Percentiles rank a stretch among this genome's conserved stretches.
Evolutionary conservation across 1,139 yeast species (phyloP).

Genomic region (Starmera stellimalicola): DNA sequence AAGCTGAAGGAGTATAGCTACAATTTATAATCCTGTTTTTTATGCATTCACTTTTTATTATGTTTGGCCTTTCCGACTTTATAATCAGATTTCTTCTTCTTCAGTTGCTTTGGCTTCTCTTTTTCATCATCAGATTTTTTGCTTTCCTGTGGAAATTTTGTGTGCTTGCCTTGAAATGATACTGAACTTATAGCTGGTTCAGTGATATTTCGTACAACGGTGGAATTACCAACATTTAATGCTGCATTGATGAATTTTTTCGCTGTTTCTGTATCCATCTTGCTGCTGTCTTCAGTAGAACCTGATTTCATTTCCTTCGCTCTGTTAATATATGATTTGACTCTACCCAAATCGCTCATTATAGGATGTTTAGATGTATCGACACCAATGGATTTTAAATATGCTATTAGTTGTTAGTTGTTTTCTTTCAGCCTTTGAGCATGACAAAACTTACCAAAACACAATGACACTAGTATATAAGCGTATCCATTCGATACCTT

Average conservation of each 20-base stretch:
- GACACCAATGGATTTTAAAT: slow-evolving; percentile 51
- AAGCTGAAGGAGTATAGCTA: too few species aligned
- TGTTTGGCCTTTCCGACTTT: slow-evolving; percentile 2
- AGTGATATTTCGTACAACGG: slow-evolving; percentile 26
- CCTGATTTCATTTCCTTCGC: slow-evolving; percentile 32
- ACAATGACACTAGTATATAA: slow-evolving; percentile 29
- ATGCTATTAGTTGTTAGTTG: slow-evolving; percentile 36
- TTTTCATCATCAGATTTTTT: slow-evolving; percentile 8
- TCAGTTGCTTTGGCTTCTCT: slow-evolving; percentile 3
- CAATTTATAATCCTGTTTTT: neutral
- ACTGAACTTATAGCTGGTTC: slow-evolving; percentile 51
- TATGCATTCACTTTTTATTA: neutral
- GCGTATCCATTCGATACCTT: slow-evolving; percentile 26
- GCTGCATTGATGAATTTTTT: slow-evolving; percentile 36
- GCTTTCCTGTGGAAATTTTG: slow-evolving; percentile 36
- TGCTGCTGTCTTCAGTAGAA: slow-evolving; percentile 8
- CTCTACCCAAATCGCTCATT: slow-evolving; percentile 60
- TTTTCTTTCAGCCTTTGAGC: neutral
- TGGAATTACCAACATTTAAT: slow-evolving; percentile 26
- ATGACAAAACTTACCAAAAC: slow-evolving; percentile 24
- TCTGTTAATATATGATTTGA: slow-evolving; percentile 60
- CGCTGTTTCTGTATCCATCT: slow-evolving; percentile 24
- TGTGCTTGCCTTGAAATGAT: slow-evolving; percentile 53
- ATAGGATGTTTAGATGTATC: slow-evolving; percentile 53
- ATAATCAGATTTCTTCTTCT: neutral